phyloP scores from a whole-genome alignment of 2,329 filamentous ascomycete species.

The Exophiala sideris region DNA sequence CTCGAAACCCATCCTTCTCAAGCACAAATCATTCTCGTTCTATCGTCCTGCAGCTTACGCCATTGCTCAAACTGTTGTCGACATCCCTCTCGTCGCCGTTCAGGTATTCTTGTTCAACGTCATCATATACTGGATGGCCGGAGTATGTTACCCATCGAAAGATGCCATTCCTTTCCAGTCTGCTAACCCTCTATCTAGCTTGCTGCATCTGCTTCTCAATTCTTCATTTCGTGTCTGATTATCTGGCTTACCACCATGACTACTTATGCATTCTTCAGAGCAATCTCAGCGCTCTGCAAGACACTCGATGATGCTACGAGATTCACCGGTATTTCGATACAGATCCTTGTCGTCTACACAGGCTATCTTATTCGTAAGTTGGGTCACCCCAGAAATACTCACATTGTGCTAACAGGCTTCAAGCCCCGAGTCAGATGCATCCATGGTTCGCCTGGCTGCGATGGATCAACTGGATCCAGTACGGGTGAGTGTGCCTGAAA shows the following conservation, averaged over 20 bases:
- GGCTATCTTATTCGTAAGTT: conserved; percentile 57
- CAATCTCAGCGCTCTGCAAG: conserved; percentile 47
- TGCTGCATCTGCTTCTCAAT: conserved; percentile 56
- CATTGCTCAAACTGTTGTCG: conserved; percentile 55
- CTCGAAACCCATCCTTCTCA: conserved; percentile 63
- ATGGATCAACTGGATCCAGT: conserved; percentile 66
- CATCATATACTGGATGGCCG: conserved; percentile 62
- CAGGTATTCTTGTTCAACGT: conserved; percentile 59
- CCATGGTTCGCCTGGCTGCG: conserved; percentile 63
- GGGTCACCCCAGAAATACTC: not conserved
- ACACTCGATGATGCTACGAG: conserved; percentile 51
- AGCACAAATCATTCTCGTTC: conserved; percentile 69
- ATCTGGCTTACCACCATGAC: conserved; percentile 54
- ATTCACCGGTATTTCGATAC: conserved; percentile 49
- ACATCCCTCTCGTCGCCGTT: conserved; percentile 56
- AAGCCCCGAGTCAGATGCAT: conserved; percentile 56
- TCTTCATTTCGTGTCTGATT: conserved; percentile 59
- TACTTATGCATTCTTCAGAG: conserved; percentile 55
- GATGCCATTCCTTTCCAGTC: not conserved
- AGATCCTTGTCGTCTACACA: conserved; percentile 58
- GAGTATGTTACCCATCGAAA: conserved; percentile 22
- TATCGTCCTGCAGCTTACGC: conserved; percentile 62
- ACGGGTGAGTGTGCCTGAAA: conserved; percentile 39
- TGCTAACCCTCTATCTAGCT: conserved; percentile 32
- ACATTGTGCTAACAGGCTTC: not conserved